Evolutionary conservation across 768 basidiomycete genomes (phyloP).

Genomic region (Tephrocybe rancida): DNA sequence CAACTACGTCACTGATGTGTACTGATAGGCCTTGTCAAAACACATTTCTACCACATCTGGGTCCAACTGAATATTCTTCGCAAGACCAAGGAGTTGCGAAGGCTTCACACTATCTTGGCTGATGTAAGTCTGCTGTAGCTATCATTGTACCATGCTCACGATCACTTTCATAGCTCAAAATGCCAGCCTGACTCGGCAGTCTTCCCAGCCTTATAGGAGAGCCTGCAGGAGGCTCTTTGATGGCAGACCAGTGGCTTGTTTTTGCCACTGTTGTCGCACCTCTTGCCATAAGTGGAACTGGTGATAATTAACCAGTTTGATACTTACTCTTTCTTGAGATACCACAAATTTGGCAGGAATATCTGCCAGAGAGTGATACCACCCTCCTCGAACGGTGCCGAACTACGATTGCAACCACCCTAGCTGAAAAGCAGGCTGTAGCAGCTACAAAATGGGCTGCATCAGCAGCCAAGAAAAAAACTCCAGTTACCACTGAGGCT

Average conservation of each 20-base stretch:
- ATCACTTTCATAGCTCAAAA: not conserved
- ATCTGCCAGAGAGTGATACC: not conserved
- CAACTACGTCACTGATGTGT: not conserved
- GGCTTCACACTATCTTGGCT: not conserved
- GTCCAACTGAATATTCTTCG: constrained; percentile 22
- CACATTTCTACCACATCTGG: constrained; percentile 30
- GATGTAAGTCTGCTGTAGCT: not conserved
- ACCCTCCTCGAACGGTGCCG: not conserved
- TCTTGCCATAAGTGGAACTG: constrained; percentile 22
- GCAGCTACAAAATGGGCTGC: not conserved
- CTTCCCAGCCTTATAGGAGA: constrained; percentile 28
- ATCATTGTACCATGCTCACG: not conserved
- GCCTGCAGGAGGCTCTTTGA: constrained; percentile 34
- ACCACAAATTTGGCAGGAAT: constrained; percentile 27
- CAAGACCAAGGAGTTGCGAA: constrained; percentile 18
- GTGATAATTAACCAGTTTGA: not conserved
- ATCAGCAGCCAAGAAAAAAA: not conserved
- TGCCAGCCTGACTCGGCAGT: not conserved
- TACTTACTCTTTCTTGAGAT: constrained; percentile 16
- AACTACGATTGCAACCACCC: not conserved
- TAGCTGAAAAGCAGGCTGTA: not conserved
- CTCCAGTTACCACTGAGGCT: not conserved
- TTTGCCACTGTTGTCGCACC: constrained; percentile 29
- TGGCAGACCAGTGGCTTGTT: constrained; percentile 35
- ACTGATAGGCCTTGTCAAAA: constrained; percentile 22